phyloP scores from a whole-genome alignment of 371 early-diverging fungal species.

The Apophysomyces ossiformis region DNA sequence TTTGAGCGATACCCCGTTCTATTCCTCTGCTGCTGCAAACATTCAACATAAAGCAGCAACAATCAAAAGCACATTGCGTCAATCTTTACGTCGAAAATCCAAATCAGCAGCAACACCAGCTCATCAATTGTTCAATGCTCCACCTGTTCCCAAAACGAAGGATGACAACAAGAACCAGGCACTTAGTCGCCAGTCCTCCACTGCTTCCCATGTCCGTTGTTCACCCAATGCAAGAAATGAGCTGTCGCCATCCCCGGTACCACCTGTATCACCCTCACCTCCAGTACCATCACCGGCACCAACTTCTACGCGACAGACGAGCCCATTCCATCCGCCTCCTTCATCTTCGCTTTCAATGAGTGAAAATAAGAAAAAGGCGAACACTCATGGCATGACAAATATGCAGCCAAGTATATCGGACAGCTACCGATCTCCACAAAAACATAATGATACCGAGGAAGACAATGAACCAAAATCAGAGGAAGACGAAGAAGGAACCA shows the following conservation, averaged over 20 bases:
- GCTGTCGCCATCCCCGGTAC: background rate
- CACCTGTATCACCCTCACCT: background rate
- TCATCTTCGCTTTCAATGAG: too few species aligned
- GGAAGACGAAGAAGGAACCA: conserved; percentile 16
- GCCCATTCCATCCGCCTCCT: too few species aligned
- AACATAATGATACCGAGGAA: background rate
- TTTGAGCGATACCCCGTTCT: conserved; percentile 12
- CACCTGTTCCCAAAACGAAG: conserved; percentile 12
- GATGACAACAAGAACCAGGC: background rate
- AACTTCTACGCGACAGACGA: background rate
- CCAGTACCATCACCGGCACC: conserved; percentile 11
- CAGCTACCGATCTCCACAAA: background rate
- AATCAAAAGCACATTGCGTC: conserved; percentile 30
- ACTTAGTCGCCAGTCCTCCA: conserved; percentile 8
- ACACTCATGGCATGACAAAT: background rate
- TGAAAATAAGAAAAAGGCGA: background rate
- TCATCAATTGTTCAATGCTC: conserved; percentile 17
- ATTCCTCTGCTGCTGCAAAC: conserved; percentile 17
- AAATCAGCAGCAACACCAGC: conserved; percentile 12
- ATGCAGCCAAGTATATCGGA: background rate
- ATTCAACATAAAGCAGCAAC: conserved; percentile 35
- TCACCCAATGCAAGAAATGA: conserved; percentile 21
- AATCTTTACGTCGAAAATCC: conserved; percentile 40
- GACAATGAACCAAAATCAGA: background rate
- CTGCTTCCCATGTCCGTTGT: background rate